Evolutionary conservation across 2,329 filamentous ascomycete genomes (phyloP), one percentile per base, ranked within the genome.

Genomic region (Catunica adiposa): DNA sequence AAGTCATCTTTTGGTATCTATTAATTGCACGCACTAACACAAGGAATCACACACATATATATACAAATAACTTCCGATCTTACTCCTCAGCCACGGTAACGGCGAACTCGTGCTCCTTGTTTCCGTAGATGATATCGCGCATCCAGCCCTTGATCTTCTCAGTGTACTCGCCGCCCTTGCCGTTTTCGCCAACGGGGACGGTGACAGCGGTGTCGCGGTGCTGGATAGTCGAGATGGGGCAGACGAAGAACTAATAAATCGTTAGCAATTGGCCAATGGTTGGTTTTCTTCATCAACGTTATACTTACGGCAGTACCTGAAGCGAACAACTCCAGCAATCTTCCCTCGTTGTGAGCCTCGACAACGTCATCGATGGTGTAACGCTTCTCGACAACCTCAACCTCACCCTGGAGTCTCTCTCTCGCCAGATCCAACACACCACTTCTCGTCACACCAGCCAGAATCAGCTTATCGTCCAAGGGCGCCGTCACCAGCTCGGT

Each of bases 361-460:
- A 81, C 65, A 15, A 96, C 68, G 68, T 95, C 89, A 29, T 76
- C 71, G 65, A 96, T 94, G 22, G 80, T 88, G 69, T 90, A 92
- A 61, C 81, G 80, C 61, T 84, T 75, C 79, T 95, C 89, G 0
- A 90, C 82, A 40, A 94, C 75, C 62, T 89, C 83, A 1, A 82
- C 55, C 60, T 80, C 72, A 34, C 68, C 71, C 1, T 68, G 66
- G 9, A 94, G 69, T 6, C 83, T 74, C 66, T 82, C 74, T 23
- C 78, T 73, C 0, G 79, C 82, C 20, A 94, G 73, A 61, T 90
- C 82, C 37, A 95, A 67, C 20, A 89, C 80, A 62, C 84, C 89
- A 55, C 85, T 76, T 54, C 89, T 76, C n/a, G 89, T 96, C 9
- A 96, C 83, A 60, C 89, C 89, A 60, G 90, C 85, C 2, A 96